A percentile compares a stretch with the other conserved stretches of the same genome.
Conservation (phyloP, 768 basidiomycete species). For the Dentipellis sp. region DNA sequence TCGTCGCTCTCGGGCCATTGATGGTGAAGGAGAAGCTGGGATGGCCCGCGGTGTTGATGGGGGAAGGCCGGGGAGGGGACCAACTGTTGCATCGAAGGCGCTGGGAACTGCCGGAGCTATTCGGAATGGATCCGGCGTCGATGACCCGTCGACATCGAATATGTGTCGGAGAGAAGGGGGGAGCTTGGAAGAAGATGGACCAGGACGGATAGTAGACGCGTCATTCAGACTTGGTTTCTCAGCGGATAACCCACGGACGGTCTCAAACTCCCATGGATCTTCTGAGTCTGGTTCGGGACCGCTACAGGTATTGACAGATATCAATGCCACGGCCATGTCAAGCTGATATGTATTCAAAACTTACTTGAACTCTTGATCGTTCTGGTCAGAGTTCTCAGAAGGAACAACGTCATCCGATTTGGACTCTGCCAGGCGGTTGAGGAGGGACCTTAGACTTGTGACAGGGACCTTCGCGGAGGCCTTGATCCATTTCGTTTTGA, state of each 20-base stretch:
- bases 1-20: conserved; percentile 24
- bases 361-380: not conserved
- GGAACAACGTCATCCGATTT: not conserved
- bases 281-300: conserved; percentile 7
- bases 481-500: conserved; percentile 88
- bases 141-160: conserved; percentile 53
- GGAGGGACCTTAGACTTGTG: conserved; percentile 70
- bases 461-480: conserved; percentile 56
- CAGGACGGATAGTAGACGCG: conserved; percentile 33
- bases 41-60: conserved; percentile 14
- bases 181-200: conserved; percentile 41
- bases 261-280: conserved; percentile 70
- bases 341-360: not conserved
- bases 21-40: conserved; percentile 25
- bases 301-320: conserved; percentile 17
- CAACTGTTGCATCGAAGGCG: conserved; percentile 15
- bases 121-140: conserved; percentile 31
- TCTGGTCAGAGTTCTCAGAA: not conserved
- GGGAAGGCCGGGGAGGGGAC: conserved; percentile 1
- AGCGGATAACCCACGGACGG: conserved; percentile 38
- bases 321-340: conserved; percentile 12
- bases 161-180: conserved; percentile 73
- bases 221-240: conserved; percentile 2
- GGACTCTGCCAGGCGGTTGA: conserved; percentile 36
- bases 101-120: conserved; percentile 23